Conservation (phyloP, 1,284 basidiomycete species). For the Volvariella surrecta region DNA sequence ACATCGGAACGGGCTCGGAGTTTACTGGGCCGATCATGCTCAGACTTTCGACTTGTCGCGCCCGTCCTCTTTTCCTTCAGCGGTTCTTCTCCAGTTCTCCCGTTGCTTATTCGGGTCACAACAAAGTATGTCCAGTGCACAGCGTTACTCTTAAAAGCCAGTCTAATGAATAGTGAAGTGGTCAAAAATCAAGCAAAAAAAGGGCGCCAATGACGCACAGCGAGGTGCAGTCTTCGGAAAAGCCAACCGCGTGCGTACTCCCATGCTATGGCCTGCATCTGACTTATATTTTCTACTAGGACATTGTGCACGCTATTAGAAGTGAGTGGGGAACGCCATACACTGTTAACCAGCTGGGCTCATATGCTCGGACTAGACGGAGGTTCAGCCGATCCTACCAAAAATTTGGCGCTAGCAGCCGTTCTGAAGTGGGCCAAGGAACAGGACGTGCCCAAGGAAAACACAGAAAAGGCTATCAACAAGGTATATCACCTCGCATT, state of each 20-base stretch:
- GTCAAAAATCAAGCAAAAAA: conserved; percentile 84
- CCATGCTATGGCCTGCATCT: not conserved
- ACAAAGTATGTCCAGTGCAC: conserved; percentile 42
- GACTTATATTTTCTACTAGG: conserved; percentile 31
- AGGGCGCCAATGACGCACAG: conserved; percentile 64
- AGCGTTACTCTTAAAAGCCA: not conserved
- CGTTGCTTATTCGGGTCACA: conserved; percentile 37
- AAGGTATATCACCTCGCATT: conserved; percentile 35
- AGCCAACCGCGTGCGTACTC: conserved; percentile 44
- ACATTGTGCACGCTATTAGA: conserved; percentile 61
- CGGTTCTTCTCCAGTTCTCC: not conserved
- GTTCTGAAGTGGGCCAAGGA: conserved; percentile 56
- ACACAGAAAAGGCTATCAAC: conserved; percentile 64
- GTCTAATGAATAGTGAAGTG: conserved; percentile 36
- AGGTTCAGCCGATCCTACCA: conserved; percentile 54
- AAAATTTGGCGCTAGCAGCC: conserved; percentile 54
- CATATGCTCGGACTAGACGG: conserved; percentile 35
- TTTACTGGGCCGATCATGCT: too few species aligned
- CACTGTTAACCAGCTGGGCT: conserved; percentile 5
- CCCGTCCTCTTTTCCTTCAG: too few species aligned
- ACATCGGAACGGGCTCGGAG: not conserved
- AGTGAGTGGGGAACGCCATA: conserved; percentile 31
- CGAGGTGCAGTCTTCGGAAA: conserved; percentile 54
- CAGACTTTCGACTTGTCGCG: too few species aligned
- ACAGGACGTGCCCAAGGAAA: conserved; percentile 68